phyloP scores from a whole-genome alignment of 208 protist species.

The Acanthamoeba sp. region DNA sequence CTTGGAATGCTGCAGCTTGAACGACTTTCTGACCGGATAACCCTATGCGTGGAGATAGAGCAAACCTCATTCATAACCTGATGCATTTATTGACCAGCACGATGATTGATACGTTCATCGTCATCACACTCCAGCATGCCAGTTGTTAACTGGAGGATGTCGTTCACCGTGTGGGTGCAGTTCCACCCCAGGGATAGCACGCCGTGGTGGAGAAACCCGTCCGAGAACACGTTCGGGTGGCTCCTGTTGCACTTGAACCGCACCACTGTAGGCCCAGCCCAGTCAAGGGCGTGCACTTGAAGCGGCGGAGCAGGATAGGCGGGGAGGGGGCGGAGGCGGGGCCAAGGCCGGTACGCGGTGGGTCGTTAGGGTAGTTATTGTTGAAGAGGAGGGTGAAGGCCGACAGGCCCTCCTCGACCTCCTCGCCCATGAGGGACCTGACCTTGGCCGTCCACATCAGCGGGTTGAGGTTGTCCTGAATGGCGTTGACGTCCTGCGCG shows the following conservation, averaged over 20 bases:
- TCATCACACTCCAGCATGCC: too few relatives aligned
- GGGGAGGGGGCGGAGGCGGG: not conserved
- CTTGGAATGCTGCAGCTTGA: too few relatives aligned
- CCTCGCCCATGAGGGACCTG: not conserved
- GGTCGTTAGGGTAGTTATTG: not conserved
- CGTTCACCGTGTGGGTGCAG: not conserved
- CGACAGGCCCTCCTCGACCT: not conserved
- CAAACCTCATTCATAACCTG: too few relatives aligned
- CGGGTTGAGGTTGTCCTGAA: conserved; percentile 22
- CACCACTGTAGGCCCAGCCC: not conserved
- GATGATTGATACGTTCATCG: too few relatives aligned
- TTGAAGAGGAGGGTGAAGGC: conserved; percentile 9
- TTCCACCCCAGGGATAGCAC: not conserved
- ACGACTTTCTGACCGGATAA: too few relatives aligned
- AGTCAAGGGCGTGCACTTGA: not conserved
- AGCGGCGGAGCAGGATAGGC: not conserved
- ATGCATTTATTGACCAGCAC: too few relatives aligned
- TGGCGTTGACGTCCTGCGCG: not conserved
- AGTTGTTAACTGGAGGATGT: conserved; percentile 5
- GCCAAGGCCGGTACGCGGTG: not conserved
- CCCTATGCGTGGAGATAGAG: too few relatives aligned
- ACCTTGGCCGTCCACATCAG: conserved; percentile 18
- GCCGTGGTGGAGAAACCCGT: conserved; percentile 18
- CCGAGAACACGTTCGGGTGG: not conserved
- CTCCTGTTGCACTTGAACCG: not conserved